phyloP scores from a whole-genome alignment of 2,329 filamentous ascomycete species.

The Trichoderma sp. region DNA sequence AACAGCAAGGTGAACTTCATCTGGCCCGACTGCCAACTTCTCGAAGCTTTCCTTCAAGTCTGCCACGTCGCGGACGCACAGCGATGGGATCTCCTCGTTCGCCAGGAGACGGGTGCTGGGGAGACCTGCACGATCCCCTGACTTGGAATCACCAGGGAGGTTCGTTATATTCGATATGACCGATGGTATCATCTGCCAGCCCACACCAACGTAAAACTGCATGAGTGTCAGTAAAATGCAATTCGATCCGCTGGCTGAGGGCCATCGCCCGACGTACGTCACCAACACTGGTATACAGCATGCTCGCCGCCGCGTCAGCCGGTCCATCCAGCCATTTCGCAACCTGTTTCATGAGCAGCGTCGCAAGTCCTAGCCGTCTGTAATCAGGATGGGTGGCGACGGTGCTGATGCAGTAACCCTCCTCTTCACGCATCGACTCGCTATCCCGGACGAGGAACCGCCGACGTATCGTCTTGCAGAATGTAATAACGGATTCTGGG shows the following conservation, averaged over 20 bases:
- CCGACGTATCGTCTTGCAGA: background rate
- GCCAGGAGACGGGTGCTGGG: background rate
- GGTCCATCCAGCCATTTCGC: conserved; percentile 1
- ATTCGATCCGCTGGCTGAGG: background rate
- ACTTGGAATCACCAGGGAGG: background rate
- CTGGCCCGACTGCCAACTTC: background rate
- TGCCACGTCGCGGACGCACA: background rate
- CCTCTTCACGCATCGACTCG: background rate
- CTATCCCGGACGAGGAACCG: background rate
- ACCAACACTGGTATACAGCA: conserved; percentile 1
- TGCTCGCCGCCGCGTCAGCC: background rate
- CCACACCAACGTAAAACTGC: background rate
- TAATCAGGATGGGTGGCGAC: background rate
- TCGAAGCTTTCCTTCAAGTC: background rate
- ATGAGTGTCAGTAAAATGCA: background rate
- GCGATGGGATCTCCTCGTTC: background rate
- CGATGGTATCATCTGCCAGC: background rate
- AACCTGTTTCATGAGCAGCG: background rate
- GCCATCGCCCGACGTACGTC: background rate
- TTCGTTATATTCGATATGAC: conserved; percentile 1
- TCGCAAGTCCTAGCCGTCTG: background rate
- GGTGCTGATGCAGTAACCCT: background rate
- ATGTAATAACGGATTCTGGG: background rate
- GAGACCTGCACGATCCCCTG: background rate
- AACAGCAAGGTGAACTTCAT: background rate